Evolutionary conservation across 371 early-diverging fungal species (phyloP).

Genomic region (Haplosporangium sp.): DNA sequence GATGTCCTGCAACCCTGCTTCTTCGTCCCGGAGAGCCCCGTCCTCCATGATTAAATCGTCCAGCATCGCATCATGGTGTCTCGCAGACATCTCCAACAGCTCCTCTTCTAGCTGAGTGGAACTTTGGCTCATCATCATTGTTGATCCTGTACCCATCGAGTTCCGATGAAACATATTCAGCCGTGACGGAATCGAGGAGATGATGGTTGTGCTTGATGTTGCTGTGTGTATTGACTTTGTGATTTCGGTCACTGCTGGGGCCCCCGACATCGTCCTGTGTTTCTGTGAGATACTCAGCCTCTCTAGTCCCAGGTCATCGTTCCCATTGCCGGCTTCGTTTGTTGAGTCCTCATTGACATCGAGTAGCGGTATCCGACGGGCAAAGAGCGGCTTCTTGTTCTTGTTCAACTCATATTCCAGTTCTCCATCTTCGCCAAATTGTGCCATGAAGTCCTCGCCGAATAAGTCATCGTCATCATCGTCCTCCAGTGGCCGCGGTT

Average conservation of each 20-base stretch:
- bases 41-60: conserved; percentile 35
- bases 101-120: conserved; percentile 43
- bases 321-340: conserved; percentile 1
- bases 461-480: conserved; percentile 28
- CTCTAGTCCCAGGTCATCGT: conserved; percentile 39
- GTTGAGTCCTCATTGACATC: background rate
- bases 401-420: conserved; percentile 14
- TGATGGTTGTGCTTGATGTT: conserved; percentile 43
- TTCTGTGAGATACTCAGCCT: conserved; percentile 40
- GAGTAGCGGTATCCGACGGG: conserved; percentile 33
- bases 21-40: conserved; percentile 27
- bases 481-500: background rate
- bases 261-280: conserved; percentile 30
- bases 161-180: conserved; percentile 14
- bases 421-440: conserved; percentile 34
- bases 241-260: conserved; percentile 3
- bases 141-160: background rate
- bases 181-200: conserved; percentile 17
- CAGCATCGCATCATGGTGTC: conserved; percentile 42
- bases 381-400: conserved; percentile 30
- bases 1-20: conserved; percentile 18
- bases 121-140: conserved; percentile 3
- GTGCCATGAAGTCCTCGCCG: conserved; percentile 45
- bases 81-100: conserved; percentile 45
- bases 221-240: conserved; percentile 30